Conservation (phyloP, 805 yeast species). For the Tetrapisispora iriomotensis region DNA sequence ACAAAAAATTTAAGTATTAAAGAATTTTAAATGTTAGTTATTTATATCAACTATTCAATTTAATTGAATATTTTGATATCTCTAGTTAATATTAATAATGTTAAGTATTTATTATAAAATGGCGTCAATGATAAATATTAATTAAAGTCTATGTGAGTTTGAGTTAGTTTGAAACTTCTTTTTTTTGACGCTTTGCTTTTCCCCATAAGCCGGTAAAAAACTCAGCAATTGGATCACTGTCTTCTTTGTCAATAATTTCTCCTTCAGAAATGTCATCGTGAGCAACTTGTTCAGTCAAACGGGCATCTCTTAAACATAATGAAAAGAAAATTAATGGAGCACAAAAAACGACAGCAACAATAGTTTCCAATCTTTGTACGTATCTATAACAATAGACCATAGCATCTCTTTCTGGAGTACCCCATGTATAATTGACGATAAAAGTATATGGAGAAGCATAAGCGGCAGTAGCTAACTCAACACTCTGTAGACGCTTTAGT, state of each 20-base stretch:
- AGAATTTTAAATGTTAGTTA: background rate
- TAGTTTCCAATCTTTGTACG: slow-evolving; percentile 48
- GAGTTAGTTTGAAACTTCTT: too few species aligned
- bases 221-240: slow-evolving; percentile 16
- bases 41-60: background rate
- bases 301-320: slow-evolving; percentile 20
- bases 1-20: background rate
- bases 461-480: slow-evolving; percentile 35
- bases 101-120: background rate
- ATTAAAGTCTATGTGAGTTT: too few species aligned
- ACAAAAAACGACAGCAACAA: slow-evolving; percentile 29
- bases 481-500: slow-evolving; percentile 28
- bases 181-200: background rate
- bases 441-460: slow-evolving; percentile 47
- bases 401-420: slow-evolving; percentile 48
- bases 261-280: slow-evolving; percentile 23
- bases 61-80: background rate
- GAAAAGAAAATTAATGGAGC: slow-evolving; percentile 21
- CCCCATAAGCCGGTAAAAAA: background rate
- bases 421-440: slow-evolving; percentile 44
- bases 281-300: slow-evolving; percentile 19
- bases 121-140: background rate
- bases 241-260: slow-evolving; percentile 13
- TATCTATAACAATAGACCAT: slow-evolving; percentile 49
- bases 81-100: background rate